A percentile compares a stretch with the other conserved stretches of the same genome.
phyloP scores from a whole-genome alignment of 495 filamentous ascomycete genomes.

The Aspergillus kassunensis region DNA sequence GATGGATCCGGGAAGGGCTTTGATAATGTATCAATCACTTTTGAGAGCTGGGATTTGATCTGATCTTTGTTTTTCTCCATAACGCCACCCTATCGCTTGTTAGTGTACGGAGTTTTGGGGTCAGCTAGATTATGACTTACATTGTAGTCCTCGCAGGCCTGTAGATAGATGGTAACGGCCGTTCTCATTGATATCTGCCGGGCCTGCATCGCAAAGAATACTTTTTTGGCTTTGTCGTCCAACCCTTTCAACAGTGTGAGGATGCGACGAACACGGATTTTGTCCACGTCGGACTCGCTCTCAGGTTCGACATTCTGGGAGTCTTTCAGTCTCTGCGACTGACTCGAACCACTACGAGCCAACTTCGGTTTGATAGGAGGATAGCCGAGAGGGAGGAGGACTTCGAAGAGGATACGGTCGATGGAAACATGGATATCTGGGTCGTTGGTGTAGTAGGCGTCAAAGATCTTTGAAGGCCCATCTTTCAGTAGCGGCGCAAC shows the following conservation, averaged over 20 bases:
- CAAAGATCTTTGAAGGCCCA: conserved; percentile 81
- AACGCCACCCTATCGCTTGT: conserved; percentile 60
- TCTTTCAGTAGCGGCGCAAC: conserved; percentile 67
- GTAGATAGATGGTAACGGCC: conserved; percentile 66
- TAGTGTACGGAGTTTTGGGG: conserved; percentile 8
- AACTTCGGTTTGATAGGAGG: conserved; percentile 73
- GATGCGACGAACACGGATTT: conserved; percentile 79
- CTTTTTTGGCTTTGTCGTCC: conserved; percentile 73
- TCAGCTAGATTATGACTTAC: conserved; percentile 30
- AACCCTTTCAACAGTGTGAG: conserved; percentile 74
- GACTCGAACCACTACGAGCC: conserved; percentile 52
- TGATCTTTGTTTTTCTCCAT: conserved; percentile 67
- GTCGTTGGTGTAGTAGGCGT: conserved; percentile 88
- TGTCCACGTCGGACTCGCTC: conserved; percentile 66
- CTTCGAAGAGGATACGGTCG: conserved; percentile 82
- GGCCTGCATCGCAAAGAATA: conserved; percentile 81
- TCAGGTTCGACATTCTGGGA: conserved; percentile 44
- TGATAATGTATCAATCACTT: conserved; percentile 61
- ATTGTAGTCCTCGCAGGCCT: conserved; percentile 80
- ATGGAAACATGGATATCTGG: conserved; percentile 76
- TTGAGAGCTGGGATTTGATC: conserved; percentile 63
- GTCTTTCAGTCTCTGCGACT: conserved; percentile 56
- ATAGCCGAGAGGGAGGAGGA: conserved; percentile 77
- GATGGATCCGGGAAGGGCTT: conserved; percentile 70
- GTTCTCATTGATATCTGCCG: conserved; percentile 67